Evolutionary conservation across 2,329 filamentous ascomycete species (phyloP).

Genomic region (Fusarium marasasianum): DNA sequence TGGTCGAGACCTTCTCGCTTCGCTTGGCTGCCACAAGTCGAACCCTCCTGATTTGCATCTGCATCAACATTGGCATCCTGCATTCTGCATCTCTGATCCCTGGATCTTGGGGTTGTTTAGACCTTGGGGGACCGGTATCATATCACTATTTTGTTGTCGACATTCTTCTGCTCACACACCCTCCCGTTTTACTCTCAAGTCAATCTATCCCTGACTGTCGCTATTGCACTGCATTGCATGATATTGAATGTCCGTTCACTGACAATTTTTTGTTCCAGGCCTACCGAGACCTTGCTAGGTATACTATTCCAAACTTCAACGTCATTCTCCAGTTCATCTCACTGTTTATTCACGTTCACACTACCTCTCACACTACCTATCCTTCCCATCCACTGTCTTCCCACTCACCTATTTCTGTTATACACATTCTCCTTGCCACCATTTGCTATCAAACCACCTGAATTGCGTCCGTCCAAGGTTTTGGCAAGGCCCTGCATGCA

Average conservation of each 20-base stretch:
- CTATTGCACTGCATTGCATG: background rate
- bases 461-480: background rate
- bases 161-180: constrained; percentile 1
- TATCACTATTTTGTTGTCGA: background rate
- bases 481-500: background rate
- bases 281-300: constrained; percentile 51
- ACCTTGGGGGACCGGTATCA: background rate
- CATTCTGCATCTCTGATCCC: constrained; percentile 22
- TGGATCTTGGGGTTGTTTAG: background rate
- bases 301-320: constrained; percentile 23
- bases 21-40: constrained; percentile 13
- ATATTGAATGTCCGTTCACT: constrained; percentile 21
- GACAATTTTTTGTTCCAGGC: constrained; percentile 46
- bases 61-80: constrained; percentile 21
- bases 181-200: background rate
- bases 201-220: background rate
- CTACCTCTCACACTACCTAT: background rate
- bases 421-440: background rate
- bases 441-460: background rate
- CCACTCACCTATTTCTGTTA: background rate
- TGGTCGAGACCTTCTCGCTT: constrained; percentile 34
- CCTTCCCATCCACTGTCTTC: background rate
- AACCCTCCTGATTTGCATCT: constrained; percentile 28
- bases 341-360: background rate
- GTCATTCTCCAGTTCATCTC: background rate